Conservation (phyloP, 371 early-diverging fungal genomes). For the Basidiobolus meristosporus region DNA sequence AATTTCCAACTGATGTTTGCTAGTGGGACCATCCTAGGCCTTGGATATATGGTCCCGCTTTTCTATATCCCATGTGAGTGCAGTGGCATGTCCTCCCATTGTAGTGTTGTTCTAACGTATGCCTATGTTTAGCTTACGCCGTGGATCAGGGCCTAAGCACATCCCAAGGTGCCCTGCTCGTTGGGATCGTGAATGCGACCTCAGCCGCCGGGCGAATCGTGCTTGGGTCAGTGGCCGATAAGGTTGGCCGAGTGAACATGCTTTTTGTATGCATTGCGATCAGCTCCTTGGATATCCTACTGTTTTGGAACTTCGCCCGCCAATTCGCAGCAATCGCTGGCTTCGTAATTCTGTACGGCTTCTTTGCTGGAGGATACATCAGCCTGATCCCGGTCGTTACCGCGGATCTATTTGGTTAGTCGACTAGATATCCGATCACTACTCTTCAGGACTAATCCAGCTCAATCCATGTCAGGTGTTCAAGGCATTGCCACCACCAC, state of each 20-base stretch:
- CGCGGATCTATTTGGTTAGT: slow-evolving; percentile 17
- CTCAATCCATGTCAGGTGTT: not conserved
- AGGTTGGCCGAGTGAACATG: slow-evolving; percentile 31
- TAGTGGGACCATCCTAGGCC: no score
- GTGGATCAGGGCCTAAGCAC: slow-evolving; percentile 13
- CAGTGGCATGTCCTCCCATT: no score
- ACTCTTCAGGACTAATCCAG: no score
- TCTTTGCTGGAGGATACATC: slow-evolving; percentile 33
- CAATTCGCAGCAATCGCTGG: slow-evolving; percentile 16
- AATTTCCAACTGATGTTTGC: no score
- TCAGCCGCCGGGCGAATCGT: slow-evolving; percentile 27
- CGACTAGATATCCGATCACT: not conserved
- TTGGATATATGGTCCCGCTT: slow-evolving; percentile 19
- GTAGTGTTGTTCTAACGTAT: no score
- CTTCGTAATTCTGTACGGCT: slow-evolving; percentile 33
- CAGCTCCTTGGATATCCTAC: slow-evolving; percentile 19
- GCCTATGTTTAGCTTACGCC: slow-evolving; percentile 7
- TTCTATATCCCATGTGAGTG: slow-evolving; percentile 11
- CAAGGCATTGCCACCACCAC: slow-evolving; percentile 12
- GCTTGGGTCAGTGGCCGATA: slow-evolving; percentile 23
- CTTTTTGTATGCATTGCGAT: slow-evolving; percentile 20
- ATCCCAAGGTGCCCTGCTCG: slow-evolving; percentile 19
- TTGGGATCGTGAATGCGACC: slow-evolving; percentile 27
- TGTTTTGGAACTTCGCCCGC: slow-evolving; percentile 35
- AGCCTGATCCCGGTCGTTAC: slow-evolving; percentile 19